phyloP scores from a whole-genome alignment of 225 moss, liverwort and hornwort genomes.

The Antitrichia curtipendula region DNA sequence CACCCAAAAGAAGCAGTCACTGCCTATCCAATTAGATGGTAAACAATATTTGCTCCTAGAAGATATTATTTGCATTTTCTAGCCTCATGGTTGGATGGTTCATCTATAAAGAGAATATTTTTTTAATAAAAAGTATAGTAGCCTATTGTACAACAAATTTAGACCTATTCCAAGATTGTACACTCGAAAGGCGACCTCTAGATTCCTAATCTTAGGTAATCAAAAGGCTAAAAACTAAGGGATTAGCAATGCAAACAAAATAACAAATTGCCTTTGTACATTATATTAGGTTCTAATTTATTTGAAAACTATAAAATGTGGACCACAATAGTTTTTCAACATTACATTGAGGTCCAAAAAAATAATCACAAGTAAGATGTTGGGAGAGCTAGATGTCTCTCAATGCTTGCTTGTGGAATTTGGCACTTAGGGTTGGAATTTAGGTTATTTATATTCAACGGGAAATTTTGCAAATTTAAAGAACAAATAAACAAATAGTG shows the following conservation, averaged over 20 bases:
- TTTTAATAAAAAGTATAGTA: neutral
- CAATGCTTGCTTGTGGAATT: neutral
- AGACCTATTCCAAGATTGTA: neutral
- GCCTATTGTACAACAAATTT: neutral
- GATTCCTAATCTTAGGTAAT: neutral
- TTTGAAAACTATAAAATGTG: neutral
- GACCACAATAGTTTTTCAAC: rapidly evolving
- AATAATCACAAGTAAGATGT: neutral
- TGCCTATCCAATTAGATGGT: neutral
- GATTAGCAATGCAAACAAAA: neutral
- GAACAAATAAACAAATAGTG: neutral
- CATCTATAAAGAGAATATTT: neutral
- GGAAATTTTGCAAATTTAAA: neutral
- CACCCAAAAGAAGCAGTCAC: too few species aligned
- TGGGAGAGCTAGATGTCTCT: neutral
- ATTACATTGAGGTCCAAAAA: neutral
- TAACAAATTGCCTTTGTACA: neutral
- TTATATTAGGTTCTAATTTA: neutral
- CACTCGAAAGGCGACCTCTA: neutral
- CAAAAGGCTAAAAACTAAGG: neutral
- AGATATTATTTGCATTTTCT: neutral
- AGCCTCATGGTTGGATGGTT: too few species aligned
- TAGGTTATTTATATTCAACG: rapidly evolving
- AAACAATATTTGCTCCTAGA: rapidly evolving
- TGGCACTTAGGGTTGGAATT: neutral